These are phyloP conservation scores for Prunus fruticosa DNA, from an alignment of 306 rosid genomes.

Conservation along the genomic window DNA sequence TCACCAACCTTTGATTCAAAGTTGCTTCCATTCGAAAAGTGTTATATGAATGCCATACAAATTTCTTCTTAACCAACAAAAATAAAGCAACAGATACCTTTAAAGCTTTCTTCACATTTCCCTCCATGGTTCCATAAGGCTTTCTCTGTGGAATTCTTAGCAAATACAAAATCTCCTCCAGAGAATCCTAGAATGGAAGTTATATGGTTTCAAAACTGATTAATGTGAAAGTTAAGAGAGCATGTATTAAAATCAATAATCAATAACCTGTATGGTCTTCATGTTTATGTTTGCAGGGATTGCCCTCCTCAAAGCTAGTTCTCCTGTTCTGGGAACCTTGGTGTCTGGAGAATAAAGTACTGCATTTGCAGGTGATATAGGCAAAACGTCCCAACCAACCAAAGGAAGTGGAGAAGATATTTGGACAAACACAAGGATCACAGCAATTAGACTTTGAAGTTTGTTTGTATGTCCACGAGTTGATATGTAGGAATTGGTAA, in stretches of 20 bases:
- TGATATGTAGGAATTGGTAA: constrained; percentile 25
- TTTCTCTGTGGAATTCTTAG: constrained; percentile 93
- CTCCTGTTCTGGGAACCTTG: constrained; percentile 87
- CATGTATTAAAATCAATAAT: neutral
- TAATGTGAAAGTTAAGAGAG: neutral
- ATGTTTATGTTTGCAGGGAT: constrained; percentile 86
- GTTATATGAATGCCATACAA: neutral
- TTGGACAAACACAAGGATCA: constrained; percentile 48
- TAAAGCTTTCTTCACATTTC: constrained; percentile 86
- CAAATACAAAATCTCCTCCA: constrained; percentile 81
- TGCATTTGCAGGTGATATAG: constrained; percentile 48
- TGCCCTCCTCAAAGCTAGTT: constrained; percentile 81
- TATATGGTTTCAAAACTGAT: constrained; percentile 13
- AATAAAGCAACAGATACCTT: constrained; percentile 45
- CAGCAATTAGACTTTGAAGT: constrained; percentile 52
- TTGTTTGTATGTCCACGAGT: constrained; percentile 33
- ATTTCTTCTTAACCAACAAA: neutral
- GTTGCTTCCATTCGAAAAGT: neutral
- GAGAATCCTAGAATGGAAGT: constrained; percentile 54
- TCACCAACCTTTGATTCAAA: neutral
- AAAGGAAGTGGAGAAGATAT: constrained; percentile 53
- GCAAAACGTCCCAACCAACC: constrained; percentile 38
- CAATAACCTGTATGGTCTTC: constrained; percentile 76
- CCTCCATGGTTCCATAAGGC: constrained; percentile 96
- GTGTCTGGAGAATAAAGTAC: constrained; percentile 90